A percentile compares a stretch with the other conserved stretches of the same genome.
These are phyloP conservation scores for Saccharomyces mikatae DNA, from an alignment of 805 yeast genomes.

Conservation along the genomic window DNA sequence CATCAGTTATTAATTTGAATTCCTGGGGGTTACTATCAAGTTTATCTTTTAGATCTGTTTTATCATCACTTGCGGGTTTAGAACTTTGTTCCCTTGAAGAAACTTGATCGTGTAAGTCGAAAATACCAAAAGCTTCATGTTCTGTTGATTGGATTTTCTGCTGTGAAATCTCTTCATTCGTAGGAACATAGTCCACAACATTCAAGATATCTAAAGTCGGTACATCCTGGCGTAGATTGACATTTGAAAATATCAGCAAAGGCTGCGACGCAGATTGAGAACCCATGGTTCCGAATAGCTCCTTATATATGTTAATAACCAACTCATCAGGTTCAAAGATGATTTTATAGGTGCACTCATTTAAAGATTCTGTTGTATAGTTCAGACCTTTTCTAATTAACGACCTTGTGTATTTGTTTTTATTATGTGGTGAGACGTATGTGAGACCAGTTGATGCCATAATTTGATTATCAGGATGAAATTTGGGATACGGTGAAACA, in stretches of 20 bases:
- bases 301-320: slow-evolving; percentile 18
- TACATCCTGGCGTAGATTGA: no score
- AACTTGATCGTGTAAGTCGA: not conserved
- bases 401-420: not conserved
- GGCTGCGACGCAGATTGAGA: slow-evolving; percentile 22
- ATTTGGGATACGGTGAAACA: not conserved
- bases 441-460: not conserved
- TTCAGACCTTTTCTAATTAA: slow-evolving; percentile 7
- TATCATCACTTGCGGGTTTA: not conserved
- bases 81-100: not conserved
- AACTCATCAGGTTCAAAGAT: slow-evolving; percentile 26
- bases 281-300: slow-evolving; percentile 20
- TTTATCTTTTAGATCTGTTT: not conserved
- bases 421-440: not conserved
- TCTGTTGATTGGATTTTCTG: slow-evolving; percentile 5
- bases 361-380: slow-evolving; percentile 8
- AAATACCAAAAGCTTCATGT: slow-evolving; percentile 1
- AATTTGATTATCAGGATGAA: not conserved
- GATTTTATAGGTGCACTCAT: slow-evolving; percentile 6
- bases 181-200: slow-evolving; percentile 4
- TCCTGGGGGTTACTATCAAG: slow-evolving; percentile 1
- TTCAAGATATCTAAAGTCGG: slow-evolving; percentile 2
- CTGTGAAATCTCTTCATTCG: slow-evolving; percentile 9
- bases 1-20: slow-evolving; percentile 17
- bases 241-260: slow-evolving; percentile 15